Evolutionary conservation across 2,329 filamentous ascomycete genomes (phyloP).

Genomic region (Elsinoe batatas): DNA sequence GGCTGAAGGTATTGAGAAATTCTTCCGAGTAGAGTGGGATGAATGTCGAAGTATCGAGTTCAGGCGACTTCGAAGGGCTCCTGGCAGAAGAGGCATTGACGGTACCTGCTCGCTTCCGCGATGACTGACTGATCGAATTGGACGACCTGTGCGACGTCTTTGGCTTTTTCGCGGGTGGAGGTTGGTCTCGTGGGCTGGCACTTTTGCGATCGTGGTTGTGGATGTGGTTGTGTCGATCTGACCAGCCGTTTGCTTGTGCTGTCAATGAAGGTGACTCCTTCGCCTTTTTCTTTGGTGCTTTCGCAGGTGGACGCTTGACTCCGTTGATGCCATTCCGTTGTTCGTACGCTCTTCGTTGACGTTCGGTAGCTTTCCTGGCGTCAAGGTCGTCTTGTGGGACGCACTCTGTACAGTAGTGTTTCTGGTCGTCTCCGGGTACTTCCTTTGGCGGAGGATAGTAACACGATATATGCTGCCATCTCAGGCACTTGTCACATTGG

Average conservation of each 20-base stretch:
- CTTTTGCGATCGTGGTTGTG: conserved; percentile 35
- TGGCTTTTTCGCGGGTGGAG: conserved; percentile 63
- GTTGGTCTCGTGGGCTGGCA: conserved; percentile 42
- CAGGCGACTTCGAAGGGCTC: conserved; percentile 68
- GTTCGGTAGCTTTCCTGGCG: conserved; percentile 37
- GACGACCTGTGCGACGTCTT: conserved; percentile 75
- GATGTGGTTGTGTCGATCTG: conserved; percentile 43
- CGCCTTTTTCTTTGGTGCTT: conserved; percentile 79
- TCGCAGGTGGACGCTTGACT: conserved; percentile 61
- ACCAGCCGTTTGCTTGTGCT: conserved; percentile 57
- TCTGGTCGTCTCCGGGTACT: conserved; percentile 47
- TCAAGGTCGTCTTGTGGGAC: conserved; percentile 57
- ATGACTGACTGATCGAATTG: conserved; percentile 61
- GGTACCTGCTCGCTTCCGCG: conserved; percentile 52
- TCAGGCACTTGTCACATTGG: conserved; percentile 89
- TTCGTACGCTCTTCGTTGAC: conserved; percentile 22
- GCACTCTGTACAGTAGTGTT: conserved; percentile 86
- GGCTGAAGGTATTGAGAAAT: conserved; percentile 54
- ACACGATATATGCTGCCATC: conserved; percentile 97
- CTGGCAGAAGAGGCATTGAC: conserved; percentile 47
- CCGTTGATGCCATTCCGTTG: conserved; percentile 45
- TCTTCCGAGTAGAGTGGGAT: conserved; percentile 37
- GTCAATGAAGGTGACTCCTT: conserved; percentile 53
- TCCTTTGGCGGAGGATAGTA: conserved; percentile 72
- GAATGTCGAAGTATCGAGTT: conserved; percentile 37